Evolutionary conservation across 352 stramenopile genomes (phyloP).

Genomic region (Blastocystis sp.): DNA sequence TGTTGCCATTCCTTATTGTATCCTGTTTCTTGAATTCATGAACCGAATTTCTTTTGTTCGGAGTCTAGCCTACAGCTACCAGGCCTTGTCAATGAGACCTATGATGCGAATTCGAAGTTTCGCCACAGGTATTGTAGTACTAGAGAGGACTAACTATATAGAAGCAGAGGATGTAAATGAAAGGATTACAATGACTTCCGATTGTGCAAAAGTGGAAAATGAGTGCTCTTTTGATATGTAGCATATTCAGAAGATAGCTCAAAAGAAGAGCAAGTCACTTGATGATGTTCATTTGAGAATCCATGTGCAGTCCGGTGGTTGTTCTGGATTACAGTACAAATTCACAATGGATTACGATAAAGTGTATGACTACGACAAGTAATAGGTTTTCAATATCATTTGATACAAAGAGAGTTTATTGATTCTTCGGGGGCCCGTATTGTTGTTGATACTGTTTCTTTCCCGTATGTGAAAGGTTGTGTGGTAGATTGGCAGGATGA

Average conservation of each 20-base stretch:
- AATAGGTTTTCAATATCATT: not conserved
- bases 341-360: constrained; percentile 67
- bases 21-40: constrained; percentile 23
- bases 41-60: constrained; percentile 10
- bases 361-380: constrained; percentile 53
- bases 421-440: constrained; percentile 36
- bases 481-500: constrained; percentile 48
- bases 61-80: not conserved
- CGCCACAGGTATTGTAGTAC: not conserved
- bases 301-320: constrained; percentile 51
- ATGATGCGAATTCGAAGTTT: not conserved
- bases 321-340: constrained; percentile 63
- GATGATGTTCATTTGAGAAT: constrained; percentile 29
- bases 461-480: constrained; percentile 49
- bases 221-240: not conserved
- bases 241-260: constrained; percentile 39
- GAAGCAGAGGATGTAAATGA: not conserved
- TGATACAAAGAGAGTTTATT: constrained; percentile 21
- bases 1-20: constrained; percentile 23
- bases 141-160: not conserved
- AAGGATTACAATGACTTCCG: constrained; percentile 8
- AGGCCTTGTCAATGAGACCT: no score
- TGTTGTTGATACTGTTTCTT: constrained; percentile 56
- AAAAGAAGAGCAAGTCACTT: constrained; percentile 14
- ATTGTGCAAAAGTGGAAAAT: constrained; percentile 31